Conservation (phyloP, 345 rosid genomes). For the Turritis glabra region DNA sequence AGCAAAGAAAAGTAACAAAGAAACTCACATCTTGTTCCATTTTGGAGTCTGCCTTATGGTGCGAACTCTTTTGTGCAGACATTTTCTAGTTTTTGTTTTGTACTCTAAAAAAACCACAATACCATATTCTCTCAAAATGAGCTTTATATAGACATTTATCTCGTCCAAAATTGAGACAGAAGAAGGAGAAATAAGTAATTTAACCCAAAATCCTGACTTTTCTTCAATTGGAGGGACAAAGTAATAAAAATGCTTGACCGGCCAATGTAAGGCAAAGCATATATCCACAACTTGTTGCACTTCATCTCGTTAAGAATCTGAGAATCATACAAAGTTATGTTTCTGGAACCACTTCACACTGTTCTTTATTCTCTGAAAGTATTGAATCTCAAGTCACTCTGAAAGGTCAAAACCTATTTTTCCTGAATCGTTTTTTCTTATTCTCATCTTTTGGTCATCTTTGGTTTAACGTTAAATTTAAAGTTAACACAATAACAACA, state of each 20-base stretch:
- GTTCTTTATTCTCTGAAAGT: background rate
- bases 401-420: background rate
- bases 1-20: background rate
- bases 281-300: slow-evolving; percentile 22
- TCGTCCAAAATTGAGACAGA: background rate
- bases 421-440: background rate
- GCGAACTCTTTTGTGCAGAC: slow-evolving; percentile 19
- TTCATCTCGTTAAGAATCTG: slow-evolving; percentile 8
- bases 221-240: slow-evolving; percentile 11
- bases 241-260: slow-evolving; percentile 5
- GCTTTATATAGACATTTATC: background rate
- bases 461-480: too few species aligned
- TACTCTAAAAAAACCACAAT: background rate
- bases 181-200: background rate
- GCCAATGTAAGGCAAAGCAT: slow-evolving; percentile 22
- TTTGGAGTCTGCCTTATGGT: slow-evolving; percentile 21
- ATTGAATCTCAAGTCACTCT: background rate
- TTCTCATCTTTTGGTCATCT: background rate
- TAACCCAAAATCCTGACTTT: background rate
- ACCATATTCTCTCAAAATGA: background rate
- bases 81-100: background rate
- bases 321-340: background rate
- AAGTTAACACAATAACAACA: background rate
- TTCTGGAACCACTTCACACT: slow-evolving; percentile 8
- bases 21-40: slow-evolving; percentile 25